Evolutionary conservation across 1,139 yeast genomes (phyloP).

Genomic region (Pichia sp.): DNA sequence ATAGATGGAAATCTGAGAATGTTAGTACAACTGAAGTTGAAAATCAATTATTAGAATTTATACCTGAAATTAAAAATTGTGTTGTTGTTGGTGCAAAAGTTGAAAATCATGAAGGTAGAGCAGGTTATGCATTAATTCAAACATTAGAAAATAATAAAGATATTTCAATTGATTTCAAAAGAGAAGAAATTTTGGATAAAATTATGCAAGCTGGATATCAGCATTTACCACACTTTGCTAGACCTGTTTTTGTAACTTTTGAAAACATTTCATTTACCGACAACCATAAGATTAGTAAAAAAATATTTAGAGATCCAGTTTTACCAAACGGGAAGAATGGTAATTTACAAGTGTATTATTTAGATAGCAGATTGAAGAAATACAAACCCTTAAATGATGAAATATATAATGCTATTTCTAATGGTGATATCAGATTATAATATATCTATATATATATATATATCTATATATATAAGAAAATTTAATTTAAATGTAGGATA

Average conservation of each 20-base stretch:
- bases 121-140: slow-evolving; percentile 82
- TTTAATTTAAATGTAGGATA: too few species aligned
- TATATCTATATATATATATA: too few species aligned
- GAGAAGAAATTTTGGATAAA: slow-evolving; percentile 30
- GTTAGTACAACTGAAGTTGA: slow-evolving; percentile 94
- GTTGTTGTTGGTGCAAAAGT: slow-evolving; percentile 88
- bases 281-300: slow-evolving; percentile 83
- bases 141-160: slow-evolving; percentile 35
- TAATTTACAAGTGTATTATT: slow-evolving; percentile 62
- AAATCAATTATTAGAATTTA: slow-evolving; percentile 42
- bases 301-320: slow-evolving; percentile 64
- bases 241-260: slow-evolving; percentile 77
- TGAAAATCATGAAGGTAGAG: slow-evolving; percentile 89
- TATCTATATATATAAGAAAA: too few species aligned
- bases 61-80: slow-evolving; percentile 54
- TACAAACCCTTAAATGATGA: slow-evolving; percentile 36
- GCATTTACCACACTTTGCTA: slow-evolving; percentile 77
- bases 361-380: slow-evolving; percentile 39
- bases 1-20: slow-evolving; percentile 95
- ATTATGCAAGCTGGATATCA: slow-evolving; percentile 37
- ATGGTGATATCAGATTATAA: slow-evolving; percentile 23
- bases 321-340: slow-evolving; percentile 68
- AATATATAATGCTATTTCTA: slow-evolving; percentile 16
- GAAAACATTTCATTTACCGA: slow-evolving; percentile 64
- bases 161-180: slow-evolving; percentile 29